These are phyloP conservation scores for Solanum sitiens DNA, from an alignment of 257 asterid genomes.

Conservation along the genomic window DNA sequence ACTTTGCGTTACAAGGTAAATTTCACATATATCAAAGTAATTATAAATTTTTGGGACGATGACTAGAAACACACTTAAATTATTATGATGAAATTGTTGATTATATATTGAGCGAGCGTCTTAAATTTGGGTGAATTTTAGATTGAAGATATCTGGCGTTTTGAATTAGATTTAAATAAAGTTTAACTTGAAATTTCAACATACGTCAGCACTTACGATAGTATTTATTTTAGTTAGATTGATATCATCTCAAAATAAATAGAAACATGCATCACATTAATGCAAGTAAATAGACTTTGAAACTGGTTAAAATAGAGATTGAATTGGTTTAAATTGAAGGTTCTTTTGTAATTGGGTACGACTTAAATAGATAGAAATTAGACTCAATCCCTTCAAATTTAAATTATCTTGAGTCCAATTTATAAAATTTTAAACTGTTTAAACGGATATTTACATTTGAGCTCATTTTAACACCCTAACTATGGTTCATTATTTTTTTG, in stretches of 20 bases:
- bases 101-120: too few relatives aligned
- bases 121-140: not conserved
- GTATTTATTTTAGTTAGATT: not conserved
- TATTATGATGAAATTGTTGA: too few relatives aligned
- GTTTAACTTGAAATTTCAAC: not conserved
- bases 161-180: not conserved
- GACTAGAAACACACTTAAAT: too few relatives aligned
- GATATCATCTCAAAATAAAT: too few relatives aligned
- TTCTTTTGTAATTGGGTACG: too few relatives aligned
- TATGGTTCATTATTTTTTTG: too few relatives aligned
- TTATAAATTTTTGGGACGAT: not conserved
- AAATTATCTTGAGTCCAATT: too few relatives aligned
- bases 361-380: not conserved
- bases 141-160: not conserved
- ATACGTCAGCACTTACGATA: not conserved
- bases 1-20: not conserved
- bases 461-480: not conserved
- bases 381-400: too few relatives aligned
- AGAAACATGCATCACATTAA: not conserved
- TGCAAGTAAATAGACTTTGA: not conserved
- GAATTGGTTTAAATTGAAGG: not conserved
- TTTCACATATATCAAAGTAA: not conserved
- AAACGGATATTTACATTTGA: accelerated
- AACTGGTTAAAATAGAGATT: too few relatives aligned
- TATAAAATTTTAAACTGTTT: too few relatives aligned